Conservation (phyloP, 2,329 filamentous ascomycete species). For the Alternaria tenuissima region DNA sequence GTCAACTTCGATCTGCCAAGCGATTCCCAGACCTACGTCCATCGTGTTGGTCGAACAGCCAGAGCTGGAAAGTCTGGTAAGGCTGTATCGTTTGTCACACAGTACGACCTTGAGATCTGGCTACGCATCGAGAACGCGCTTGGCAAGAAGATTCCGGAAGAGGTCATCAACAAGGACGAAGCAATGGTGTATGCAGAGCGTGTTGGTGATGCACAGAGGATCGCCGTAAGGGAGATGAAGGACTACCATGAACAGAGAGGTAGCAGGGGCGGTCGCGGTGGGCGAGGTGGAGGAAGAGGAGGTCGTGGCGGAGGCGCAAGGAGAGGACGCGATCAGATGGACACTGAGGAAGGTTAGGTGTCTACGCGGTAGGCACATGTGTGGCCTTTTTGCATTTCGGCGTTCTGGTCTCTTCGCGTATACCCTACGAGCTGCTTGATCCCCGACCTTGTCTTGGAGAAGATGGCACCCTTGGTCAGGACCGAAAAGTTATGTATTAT, state of each 20-base stretch:
- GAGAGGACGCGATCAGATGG: slow-evolving; percentile 71
- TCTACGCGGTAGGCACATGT: background rate
- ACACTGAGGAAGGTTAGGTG: slow-evolving; percentile 72
- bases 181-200: slow-evolving; percentile 81
- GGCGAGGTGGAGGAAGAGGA: slow-evolving; percentile 36
- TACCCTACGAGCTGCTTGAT: slow-evolving; percentile 18
- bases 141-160: slow-evolving; percentile 76
- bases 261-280: slow-evolving; percentile 60
- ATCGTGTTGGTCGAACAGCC: slow-evolving; percentile 87
- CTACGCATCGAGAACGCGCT: slow-evolving; percentile 83
- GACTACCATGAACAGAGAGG: slow-evolving; percentile 73
- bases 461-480: slow-evolving; percentile 10
- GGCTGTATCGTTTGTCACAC: slow-evolving; percentile 82
- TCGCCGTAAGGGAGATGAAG: slow-evolving; percentile 84
- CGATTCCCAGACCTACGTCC: slow-evolving; percentile 90
- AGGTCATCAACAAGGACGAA: slow-evolving; percentile 77
- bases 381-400: background rate
- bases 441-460: slow-evolving; percentile 9
- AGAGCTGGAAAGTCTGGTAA: slow-evolving; percentile 85
- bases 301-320: slow-evolving; percentile 47
- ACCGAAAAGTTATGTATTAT: slow-evolving; percentile 2
- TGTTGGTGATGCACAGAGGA: slow-evolving; percentile 83
- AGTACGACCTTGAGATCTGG: slow-evolving; percentile 86
- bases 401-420: slow-evolving; percentile 5
- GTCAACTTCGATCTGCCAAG: slow-evolving; percentile 85